These are phyloP conservation scores for Microcyclosporella mali DNA, from an alignment of 2,329 filamentous ascomycete genomes.

Conservation along the genomic window DNA sequence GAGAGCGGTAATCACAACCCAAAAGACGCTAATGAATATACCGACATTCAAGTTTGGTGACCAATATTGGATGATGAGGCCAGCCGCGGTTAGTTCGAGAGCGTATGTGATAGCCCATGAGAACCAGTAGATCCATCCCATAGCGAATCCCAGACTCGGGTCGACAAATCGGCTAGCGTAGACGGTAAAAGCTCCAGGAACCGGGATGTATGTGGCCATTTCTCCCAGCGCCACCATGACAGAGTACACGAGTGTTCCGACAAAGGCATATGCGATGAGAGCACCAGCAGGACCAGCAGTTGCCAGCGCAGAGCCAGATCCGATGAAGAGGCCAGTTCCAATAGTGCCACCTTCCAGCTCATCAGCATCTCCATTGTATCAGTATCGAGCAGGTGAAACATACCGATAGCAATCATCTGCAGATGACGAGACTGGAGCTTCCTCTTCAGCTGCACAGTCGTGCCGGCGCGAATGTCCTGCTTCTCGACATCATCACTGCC, in stretches of 20 bases:
- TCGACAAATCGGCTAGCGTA: slow-evolving; percentile 44
- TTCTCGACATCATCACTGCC: slow-evolving; percentile 15
- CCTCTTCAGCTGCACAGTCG: slow-evolving; percentile 31
- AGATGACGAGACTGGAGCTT: slow-evolving; percentile 32
- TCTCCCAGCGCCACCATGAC: slow-evolving; percentile 48
- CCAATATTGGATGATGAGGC: slow-evolving; percentile 38
- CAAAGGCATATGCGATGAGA: slow-evolving; percentile 40
- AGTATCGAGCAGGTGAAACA: not conserved
- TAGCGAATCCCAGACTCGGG: slow-evolving; percentile 42
- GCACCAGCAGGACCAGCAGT: slow-evolving; percentile 39
- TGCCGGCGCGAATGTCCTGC: slow-evolving; percentile 16
- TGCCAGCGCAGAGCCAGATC: slow-evolving; percentile 34
- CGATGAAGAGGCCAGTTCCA: slow-evolving; percentile 37
- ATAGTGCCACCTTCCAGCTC: slow-evolving; percentile 20
- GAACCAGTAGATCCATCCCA: slow-evolving; percentile 44
- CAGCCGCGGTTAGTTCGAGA: slow-evolving; percentile 35
- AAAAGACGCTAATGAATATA: slow-evolving; percentile 33
- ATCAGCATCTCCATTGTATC: slow-evolving; percentile 2
- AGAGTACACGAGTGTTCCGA: slow-evolving; percentile 41
- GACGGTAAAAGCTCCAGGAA: slow-evolving; percentile 49
- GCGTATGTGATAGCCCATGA: slow-evolving; percentile 39
- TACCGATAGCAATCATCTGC: slow-evolving; percentile 35
- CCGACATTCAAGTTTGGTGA: slow-evolving; percentile 37
- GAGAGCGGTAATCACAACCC: slow-evolving; percentile 36
- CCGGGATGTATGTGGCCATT: slow-evolving; percentile 57